Base-by-base conservation (phyloP, 2,329 filamentous ascomycete species). In the Septoria petroselini region DNA sequence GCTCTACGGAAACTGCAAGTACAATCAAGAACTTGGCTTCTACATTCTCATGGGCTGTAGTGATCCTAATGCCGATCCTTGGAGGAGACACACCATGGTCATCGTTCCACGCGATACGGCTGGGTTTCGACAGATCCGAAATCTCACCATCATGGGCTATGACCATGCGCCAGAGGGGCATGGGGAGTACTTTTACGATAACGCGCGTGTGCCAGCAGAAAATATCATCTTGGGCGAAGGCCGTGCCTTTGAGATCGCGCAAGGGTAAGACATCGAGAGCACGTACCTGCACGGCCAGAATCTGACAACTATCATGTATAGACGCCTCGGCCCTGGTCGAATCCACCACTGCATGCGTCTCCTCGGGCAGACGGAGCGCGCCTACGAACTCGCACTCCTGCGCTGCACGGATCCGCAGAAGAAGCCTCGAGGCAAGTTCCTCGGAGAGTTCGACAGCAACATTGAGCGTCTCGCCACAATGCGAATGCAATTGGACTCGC, bases 1-100 rank as follows among this genome's bases (percentile, higher is more conserved):
- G 89, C 96, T 91, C 89, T 97, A 93, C 91, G 94, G 88, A 35
- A 94, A 88, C 60, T 91, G 91, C 59, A 89, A 90, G 18, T 91
- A 91, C 54, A 91, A 97, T 72, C 86, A 85, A 50, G 82, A 91
- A 62, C 96, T 91, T 77, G 79, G 85, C 69, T 76, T 97, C 67
- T 96, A 95, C 74, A 84, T 97, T 56, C 89, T 95, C 62, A 94
- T 97, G 86, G 91, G 88, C 71, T 95, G 96, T 77, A 85, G 82
- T 8, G 86, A 93, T 66, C 76, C 86, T 41, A 73, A 75, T 59
- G 85, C 94, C 75, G 83, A 91, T 68, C 75, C 83, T 11, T 95
- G 96, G 79, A 81, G 80, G 64, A 90, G 95, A 67, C 91, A 97
- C 72, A 95, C 89, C 18, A 90, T 96, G 53, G 81, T 97, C 41